Conservation (phyloP, 305 asterid genomes). For the Fraxinus dipetala region DNA sequence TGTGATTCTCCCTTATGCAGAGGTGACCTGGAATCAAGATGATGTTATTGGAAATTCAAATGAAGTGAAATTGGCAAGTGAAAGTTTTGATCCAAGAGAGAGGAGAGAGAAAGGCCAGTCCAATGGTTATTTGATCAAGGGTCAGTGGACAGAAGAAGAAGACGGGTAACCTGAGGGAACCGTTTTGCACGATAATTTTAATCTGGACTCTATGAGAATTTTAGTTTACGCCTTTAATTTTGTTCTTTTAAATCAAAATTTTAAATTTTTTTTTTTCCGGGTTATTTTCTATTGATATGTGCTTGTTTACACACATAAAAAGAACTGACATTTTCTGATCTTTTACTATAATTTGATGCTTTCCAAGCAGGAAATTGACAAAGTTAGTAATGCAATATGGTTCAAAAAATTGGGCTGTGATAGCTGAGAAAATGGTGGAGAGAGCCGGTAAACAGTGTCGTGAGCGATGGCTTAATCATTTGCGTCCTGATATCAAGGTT, state of each 20-base stretch:
- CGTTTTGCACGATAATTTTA: not conserved
- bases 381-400: constrained; percentile 50
- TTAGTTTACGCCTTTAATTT: not conserved
- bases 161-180: constrained; percentile 40
- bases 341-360: not conserved
- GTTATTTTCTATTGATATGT: not conserved
- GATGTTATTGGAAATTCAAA: not conserved
- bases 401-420: constrained; percentile 46
- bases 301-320: not conserved
- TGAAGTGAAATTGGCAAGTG: constrained; percentile 4
- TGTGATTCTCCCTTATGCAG: not conserved
- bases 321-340: not conserved
- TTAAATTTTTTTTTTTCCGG: not conserved
- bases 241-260: not conserved
- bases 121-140: constrained; percentile 41
- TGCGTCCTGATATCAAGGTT: constrained; percentile 66
- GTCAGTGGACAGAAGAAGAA: constrained; percentile 68
- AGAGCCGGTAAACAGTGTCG: constrained; percentile 82
- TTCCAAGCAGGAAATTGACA: constrained; percentile 41
- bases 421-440: constrained; percentile 56
- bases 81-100: constrained; percentile 2
- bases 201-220: not conserved
- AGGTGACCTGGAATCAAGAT: not conserved
- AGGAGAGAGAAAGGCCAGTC: constrained; percentile 17
- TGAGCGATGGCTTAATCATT: constrained; percentile 74